Evolutionary conservation across 441 rosid species (phyloP), one percentile per base, ranked within the genome.

Genomic region (Gossypium aridum): DNA sequence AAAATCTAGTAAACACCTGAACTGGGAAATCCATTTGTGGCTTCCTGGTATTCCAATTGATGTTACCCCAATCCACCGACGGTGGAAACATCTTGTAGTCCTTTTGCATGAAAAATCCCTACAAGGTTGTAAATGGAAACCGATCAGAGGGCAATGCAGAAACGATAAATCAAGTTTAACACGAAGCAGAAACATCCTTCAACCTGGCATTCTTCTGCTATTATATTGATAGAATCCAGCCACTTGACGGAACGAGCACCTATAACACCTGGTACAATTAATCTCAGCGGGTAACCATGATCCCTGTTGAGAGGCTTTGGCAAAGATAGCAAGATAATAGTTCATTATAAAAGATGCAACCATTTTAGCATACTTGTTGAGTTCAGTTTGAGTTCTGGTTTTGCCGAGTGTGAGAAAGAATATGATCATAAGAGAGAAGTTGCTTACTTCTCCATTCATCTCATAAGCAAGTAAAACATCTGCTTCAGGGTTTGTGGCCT

Each of bases 201-300:
- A 68, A 92, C 99, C 98, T 94, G 98, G 79, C 95, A 91, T 79
- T 87, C 94, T 82, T 92, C 88, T 20, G 96, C 94, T 84, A 88
- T 84, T 66, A 96, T 70, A 74, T 87, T 85, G 81, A 96, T 92
- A 76, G 92, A 83, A 75, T 93, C 98, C 85, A 96, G 80, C 99
- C 99, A 96, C 83, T 93, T 96, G 79, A 96, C 99, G 0, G 99
- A 96, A 80, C 99, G 97, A 51, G 98, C 98, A 77, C 96, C 99
- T 66, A 96, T 96, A 68, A 92, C 92, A 84, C 99, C 98, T 1
- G 99, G 99, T 75, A 94, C 99, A 79, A 96, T 76, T 81, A 83
- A 95, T 78, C 99, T 85, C 74, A 96, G 63, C 14, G 99, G 99
- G 76, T 85, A 94, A 9, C 98, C 99, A 34, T 96, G 99, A 83